These are phyloP conservation scores for Acanthamoeba healyi DNA, from an alignment of 208 protist genomes.

Conservation along the genomic window DNA sequence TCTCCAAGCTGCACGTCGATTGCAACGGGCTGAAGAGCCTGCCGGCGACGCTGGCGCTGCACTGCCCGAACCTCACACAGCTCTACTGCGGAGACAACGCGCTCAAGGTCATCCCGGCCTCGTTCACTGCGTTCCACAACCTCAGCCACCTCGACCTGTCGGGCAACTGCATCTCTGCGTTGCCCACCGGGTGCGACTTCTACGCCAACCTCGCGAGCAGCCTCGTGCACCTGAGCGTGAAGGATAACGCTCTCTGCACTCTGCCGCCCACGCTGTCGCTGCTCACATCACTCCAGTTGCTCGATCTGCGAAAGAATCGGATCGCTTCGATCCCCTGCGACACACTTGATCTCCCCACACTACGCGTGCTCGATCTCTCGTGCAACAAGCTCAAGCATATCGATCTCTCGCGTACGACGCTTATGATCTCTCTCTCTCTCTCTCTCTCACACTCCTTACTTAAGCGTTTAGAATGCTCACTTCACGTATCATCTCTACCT, in stretches of 20 bases:
- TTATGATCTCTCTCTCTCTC: neutral
- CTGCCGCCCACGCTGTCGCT: neutral
- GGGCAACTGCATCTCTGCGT: conserved; percentile 11
- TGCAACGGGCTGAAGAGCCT: neutral
- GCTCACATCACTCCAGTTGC: conserved; percentile 3
- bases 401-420: neutral
- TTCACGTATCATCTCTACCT: neutral
- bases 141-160: conserved; percentile 27
- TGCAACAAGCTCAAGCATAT: conserved; percentile 22
- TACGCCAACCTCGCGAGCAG: neutral
- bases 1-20: conserved; percentile 6
- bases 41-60: neutral
- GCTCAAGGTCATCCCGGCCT: neutral
- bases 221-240: neutral
- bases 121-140: neutral
- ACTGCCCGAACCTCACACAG: conserved; percentile 19
- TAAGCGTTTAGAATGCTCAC: neutral
- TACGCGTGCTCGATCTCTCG: conserved; percentile 1
- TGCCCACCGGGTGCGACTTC: neutral
- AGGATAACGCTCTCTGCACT: neutral
- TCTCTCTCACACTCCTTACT: neutral
- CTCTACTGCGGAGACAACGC: neutral
- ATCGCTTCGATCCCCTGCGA: neutral
- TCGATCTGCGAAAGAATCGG: conserved; percentile 18
- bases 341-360: neutral